Base-by-base conservation (phyloP, 345 rosid genomes). In the Crucihimalaya himalaica region DNA sequence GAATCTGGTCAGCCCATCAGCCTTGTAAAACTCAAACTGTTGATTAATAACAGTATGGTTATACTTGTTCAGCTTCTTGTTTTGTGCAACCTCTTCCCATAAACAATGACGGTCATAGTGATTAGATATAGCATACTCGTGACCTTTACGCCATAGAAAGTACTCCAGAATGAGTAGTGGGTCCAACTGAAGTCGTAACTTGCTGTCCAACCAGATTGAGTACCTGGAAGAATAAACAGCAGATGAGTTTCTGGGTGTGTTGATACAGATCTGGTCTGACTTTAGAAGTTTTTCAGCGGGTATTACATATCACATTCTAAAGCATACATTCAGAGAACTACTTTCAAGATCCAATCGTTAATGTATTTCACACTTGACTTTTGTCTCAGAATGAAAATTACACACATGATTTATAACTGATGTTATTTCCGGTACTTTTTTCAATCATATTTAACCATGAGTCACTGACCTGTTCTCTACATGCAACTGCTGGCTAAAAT, bases 171-270 rank as follows among this genome's bases (percentile, higher is more conserved):
- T 81, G 53, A 85, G 87, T 31, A 86, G 77, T 52, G 99, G 99
- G 63, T 95, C 99, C 53, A 84, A 80, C 71, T 90, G 98, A 65
- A 95, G 89, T 32, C 99, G 92, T 52, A 95, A 76, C 79, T 95
- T 92, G 89, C 99, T 95, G 74, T 95, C 99, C 82, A 95, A 80
- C 99, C 99, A 92, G 69, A 95, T 95, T 13, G 99, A 95, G 81
- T 95, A 95, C 84, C 97, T 95, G 87, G 50, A 18, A 79, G 11
- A 32, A 65, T 18, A 66, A 57, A 34, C 61, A 64, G n/a, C 4
- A 59, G 14, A 51, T 65, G 25, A 71, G 50, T 40, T 71, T 40
- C 2, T 23, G 18, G n/a, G 39, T 23, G 42, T 21, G 29, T 50
- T 31, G 39, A 54, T 43, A 32, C 20, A 55, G 6, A 63, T 76